Evolutionary conservation across 2,329 filamentous ascomycete genomes (phyloP), one percentile per base, ranked within the genome.

Genomic region (Fusarium verticillioides): DNA sequence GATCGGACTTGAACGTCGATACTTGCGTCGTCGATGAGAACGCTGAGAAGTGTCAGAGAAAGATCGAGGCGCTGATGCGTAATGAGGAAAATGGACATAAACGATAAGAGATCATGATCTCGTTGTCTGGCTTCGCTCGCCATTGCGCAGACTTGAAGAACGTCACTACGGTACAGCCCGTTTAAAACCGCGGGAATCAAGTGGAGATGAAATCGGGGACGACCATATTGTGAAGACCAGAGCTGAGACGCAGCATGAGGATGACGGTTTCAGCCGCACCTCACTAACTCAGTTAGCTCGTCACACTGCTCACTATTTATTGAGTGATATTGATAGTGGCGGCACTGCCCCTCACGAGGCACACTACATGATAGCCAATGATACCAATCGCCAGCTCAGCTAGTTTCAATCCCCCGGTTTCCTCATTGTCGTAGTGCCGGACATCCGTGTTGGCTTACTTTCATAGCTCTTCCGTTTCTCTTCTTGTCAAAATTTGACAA

Each of bases 351-450:
- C 50, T 53, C 50, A 28, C 34, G 9, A 53, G 34, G 34, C 50
- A n/a, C 23, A 28, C 50, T 16, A 2, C 10, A n/a, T 11, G 1
- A 11, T 7, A 53, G 34, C 34, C 50, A 53, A 53, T 53, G 32
- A 12, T n/a, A 53, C 9, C 13, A 1, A 7, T 9, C 9, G 19
- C 18, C 34, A 39, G 9, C 13, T 39, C 34, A 28, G 23, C 34
- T 53, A 3, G 23, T 53, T 53, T 39, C 34, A 53, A 39, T 5
- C 34, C 50, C 50, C 32, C 18, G 3, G 49, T 2, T 8, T 4
- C 1, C 9, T 21, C 23, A 3, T 18, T 1, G 2, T 1, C 7
- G 7, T 0, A 15, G 9, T 53, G 23, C 34, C 50, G 32, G 18
- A 4, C 34, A n/a, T 53, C 50, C 34, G 50, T n/a, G 9, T 1